Conservation (phyloP, 768 basidiomycete species). For the Kwoniella bestiolae region DNA sequence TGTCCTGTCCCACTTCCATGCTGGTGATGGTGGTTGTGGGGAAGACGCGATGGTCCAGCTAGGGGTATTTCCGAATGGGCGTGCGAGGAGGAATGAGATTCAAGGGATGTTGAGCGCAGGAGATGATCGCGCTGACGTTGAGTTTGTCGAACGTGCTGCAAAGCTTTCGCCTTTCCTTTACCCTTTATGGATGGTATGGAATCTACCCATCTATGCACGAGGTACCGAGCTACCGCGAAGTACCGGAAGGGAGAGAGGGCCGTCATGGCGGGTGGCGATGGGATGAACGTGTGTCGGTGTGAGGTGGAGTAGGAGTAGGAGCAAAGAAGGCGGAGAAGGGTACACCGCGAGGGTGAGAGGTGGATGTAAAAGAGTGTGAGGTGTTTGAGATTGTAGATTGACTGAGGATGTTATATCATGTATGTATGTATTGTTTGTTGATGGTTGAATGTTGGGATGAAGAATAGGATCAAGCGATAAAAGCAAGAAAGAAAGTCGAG, state of each 20-base stretch:
- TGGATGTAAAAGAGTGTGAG: neutral
- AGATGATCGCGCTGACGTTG: neutral
- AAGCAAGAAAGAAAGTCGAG: neutral
- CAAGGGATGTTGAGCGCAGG: conserved; percentile 4
- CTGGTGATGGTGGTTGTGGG: conserved; percentile 2
- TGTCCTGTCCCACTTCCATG: neutral
- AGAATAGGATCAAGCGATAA: neutral
- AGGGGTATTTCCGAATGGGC: conserved; percentile 2
- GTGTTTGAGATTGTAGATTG: neutral
- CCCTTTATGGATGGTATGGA: conserved; percentile 33
- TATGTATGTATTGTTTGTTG: neutral
- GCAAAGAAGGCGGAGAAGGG: neutral
- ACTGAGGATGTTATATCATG: neutral
- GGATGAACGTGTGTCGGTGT: conserved; percentile 14
- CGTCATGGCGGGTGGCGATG: conserved; percentile 20
- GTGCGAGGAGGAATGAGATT: neutral
- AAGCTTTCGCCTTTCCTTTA: conserved; percentile 26
- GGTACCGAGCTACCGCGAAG: conserved; percentile 50
- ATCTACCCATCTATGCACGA: conserved; percentile 43
- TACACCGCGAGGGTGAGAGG: neutral
- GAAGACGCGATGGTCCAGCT: conserved; percentile 20
- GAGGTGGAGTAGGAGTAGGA: neutral
- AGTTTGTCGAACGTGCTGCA: neutral
- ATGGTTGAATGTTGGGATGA: neutral
- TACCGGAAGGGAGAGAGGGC: conserved; percentile 55